phyloP scores from a whole-genome alignment of 1,284 basidiomycete genomes.

The Thelephora terrestris region DNA sequence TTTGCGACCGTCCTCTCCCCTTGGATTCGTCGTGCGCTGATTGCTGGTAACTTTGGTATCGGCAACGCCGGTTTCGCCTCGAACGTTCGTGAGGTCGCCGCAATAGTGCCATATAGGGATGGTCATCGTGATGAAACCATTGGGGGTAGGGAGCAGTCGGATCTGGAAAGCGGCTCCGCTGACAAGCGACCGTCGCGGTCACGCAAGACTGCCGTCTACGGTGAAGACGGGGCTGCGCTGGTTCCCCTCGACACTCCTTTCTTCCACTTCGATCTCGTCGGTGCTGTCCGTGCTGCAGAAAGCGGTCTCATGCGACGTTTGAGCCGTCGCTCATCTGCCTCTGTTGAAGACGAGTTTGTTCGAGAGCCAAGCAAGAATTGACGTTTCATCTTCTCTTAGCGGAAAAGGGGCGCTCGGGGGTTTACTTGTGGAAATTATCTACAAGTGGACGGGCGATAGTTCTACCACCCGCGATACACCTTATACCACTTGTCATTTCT shows the following conservation, averaged over 20 bases:
- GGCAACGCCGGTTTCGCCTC: conserved; percentile 32
- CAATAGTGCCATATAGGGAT: conserved; percentile 56
- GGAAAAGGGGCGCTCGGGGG: no score
- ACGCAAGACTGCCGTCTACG: conserved; percentile 4
- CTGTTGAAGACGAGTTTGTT: neutral
- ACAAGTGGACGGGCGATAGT: no score
- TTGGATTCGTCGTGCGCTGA: conserved; percentile 86
- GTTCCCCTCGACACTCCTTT: conserved; percentile 60
- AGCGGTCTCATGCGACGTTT: conserved; percentile 10
- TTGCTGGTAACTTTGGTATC: conserved; percentile 81
- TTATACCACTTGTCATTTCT: no score
- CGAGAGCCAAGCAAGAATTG: no score
- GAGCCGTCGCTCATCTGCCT: neutral
- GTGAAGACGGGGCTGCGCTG: conserved; percentile 27
- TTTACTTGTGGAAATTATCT: no score
- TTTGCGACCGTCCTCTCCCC: conserved; percentile 85
- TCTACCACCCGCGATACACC: no score
- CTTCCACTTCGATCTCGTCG: conserved; percentile 78
- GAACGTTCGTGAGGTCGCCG: conserved; percentile 55
- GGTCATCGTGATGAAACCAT: conserved; percentile 16
- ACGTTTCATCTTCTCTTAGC: no score
- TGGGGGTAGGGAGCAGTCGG: conserved; percentile 8
- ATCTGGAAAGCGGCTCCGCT: conserved; percentile 16
- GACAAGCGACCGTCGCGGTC: conserved; percentile 6
- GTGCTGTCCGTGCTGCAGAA: conserved; percentile 69